Evolutionary conservation across 768 basidiomycete species (phyloP).

Genomic region (Jaapia argillacea): DNA sequence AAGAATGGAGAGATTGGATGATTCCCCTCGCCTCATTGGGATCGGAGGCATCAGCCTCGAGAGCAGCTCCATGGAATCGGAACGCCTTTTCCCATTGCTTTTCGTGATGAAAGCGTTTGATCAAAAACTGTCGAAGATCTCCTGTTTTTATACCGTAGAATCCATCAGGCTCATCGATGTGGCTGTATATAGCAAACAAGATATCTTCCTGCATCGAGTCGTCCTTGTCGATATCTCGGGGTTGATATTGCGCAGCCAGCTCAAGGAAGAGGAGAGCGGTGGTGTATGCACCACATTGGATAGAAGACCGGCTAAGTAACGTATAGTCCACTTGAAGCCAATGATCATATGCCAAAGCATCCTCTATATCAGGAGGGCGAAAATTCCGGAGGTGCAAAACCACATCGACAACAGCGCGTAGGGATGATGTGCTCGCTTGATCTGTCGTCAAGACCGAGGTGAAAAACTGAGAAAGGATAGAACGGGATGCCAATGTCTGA

Average conservation of each 20-base stretch:
- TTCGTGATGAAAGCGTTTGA: conserved; percentile 87
- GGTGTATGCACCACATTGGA: conserved; percentile 75
- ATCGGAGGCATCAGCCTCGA: conserved; percentile 48
- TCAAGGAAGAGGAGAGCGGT: conserved; percentile 89
- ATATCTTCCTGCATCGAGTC: conserved; percentile 47
- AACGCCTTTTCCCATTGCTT: conserved; percentile 89
- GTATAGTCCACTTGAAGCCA: conserved; percentile 79
- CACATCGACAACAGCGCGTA: conserved; percentile 58
- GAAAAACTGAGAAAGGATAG: conserved; percentile 44
- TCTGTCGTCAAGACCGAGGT: conserved; percentile 35
- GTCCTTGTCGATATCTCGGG: conserved; percentile 17
- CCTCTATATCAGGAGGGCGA: conserved; percentile 23
- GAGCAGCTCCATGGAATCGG: conserved; percentile 75
- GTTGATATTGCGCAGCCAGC: conserved; percentile 46
- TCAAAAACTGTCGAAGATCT: conserved; percentile 70
- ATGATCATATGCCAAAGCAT: conserved; percentile 48
- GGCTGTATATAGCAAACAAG: conserved; percentile 86
- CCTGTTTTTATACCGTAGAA: conserved; percentile 87
- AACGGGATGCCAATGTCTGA: conserved; percentile 18
- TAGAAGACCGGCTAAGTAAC: conserved; percentile 63
- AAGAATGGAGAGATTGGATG: conserved; percentile 73
- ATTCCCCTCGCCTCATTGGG: conserved; percentile 49
- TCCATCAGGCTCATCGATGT: conserved; percentile 96
- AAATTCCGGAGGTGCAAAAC: conserved; percentile 77
- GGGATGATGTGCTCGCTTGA: conserved; percentile 28